Base-by-base conservation (phyloP, 371 early-diverging fungal genomes). In the Neoconidiobolus thromboides region DNA sequence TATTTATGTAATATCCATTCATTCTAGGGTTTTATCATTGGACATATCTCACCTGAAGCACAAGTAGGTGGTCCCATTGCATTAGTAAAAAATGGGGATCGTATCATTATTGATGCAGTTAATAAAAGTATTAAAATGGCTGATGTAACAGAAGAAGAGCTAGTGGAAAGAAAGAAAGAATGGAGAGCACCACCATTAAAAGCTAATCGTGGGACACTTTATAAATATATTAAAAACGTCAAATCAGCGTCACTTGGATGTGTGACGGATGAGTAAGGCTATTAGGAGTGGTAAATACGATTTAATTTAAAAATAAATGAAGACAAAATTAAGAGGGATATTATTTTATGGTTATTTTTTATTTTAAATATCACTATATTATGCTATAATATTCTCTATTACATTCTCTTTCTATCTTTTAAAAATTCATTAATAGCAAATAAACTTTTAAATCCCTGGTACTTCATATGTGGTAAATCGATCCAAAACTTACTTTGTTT, bases 11-110 rank as follows among this genome's bases (percentile, higher is more conserved):
- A 26, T 26, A 26, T 26, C 26, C 26, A 26, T 26, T 26, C 26
- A 43, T 26, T 48, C 14, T 58, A 81, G 79, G 93, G 95, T 38
- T 96, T 95, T 67, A 93, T 96, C 63, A 91, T 95, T 65, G 95
- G 97, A n/a, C 97, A 96, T 70, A 85, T 96, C 61, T 82, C 91
- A 3, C 97, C 97, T 7, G 97, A 96, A 74, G 97, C 97, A 2
- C 91, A 92, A 66, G 87, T 77, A 2, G 97, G 97, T 58, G 97
- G 97, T 1, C 95, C 95, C 14, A 89, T 96, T 60, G 97, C 86
- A 36, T 74, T 93, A 61, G 74, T 96, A 48, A 64, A 78, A 58
- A 80, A 94, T 65, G 95, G 92, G 36, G 97, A 96, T 71, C 65
- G 70, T 44, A 74, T 96, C 57, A 70, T 79, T 6, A 91, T 96